phyloP scores from a whole-genome alignment of 176 grass and related monocot species.

The Ampelocalamus luodianensis region DNA sequence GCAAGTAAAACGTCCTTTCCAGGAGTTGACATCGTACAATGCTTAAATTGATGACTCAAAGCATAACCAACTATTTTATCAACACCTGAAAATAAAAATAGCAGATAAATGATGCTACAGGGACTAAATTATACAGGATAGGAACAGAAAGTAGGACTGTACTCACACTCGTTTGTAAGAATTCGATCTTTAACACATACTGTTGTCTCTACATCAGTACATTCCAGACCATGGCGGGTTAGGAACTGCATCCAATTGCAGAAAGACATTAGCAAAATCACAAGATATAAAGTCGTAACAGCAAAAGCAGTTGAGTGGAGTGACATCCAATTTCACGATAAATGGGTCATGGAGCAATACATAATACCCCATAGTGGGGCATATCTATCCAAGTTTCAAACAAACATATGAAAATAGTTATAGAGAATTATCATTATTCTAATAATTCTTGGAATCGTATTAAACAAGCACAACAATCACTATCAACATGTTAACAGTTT shows the following conservation, averaged over 20 bases:
- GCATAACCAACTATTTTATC: conserved; percentile 98
- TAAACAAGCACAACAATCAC: background rate
- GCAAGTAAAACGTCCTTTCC: conserved; percentile 55
- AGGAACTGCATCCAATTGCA: conserved; percentile 62
- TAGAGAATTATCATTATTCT: background rate
- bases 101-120: conserved; percentile 7
- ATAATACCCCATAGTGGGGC: background rate
- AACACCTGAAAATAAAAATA: conserved; percentile 67
- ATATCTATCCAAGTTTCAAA: background rate
- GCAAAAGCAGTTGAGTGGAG: conserved; percentile 1
- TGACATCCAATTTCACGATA: background rate
- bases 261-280: conserved; percentile 15
- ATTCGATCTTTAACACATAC: conserved; percentile 81
- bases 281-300: background rate
- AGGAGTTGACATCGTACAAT: conserved; percentile 41
- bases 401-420: background rate
- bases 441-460: background rate
- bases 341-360: background rate
- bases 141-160: conserved; percentile 24
- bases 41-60: conserved; percentile 80
- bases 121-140: conserved; percentile 8
- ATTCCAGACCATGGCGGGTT: conserved; percentile 71
- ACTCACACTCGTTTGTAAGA: conserved; percentile 96
- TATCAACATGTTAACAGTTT: background rate
- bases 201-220: conserved; percentile 72